Percentiles rank a stretch among this genome's conserved stretches.
Conservation (phyloP, 2,329 filamentous ascomycete genomes). For the Trichoderma sp. region DNA sequence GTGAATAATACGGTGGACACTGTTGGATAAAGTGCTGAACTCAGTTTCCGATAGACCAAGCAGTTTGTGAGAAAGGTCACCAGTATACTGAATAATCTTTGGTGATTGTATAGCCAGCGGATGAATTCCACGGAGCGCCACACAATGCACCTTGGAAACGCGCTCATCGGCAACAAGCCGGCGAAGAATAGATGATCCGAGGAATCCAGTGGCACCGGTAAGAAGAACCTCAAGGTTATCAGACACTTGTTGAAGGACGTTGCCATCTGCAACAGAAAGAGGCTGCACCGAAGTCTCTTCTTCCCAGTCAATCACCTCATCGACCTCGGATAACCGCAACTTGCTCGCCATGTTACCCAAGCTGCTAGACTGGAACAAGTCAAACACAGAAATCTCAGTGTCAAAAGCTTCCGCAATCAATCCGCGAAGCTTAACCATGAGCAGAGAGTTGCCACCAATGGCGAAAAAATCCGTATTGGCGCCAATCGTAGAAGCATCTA, state of each 20-base stretch:
- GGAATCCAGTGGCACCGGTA: constrained; percentile 42
- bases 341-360: constrained; percentile 39
- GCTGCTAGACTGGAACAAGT: constrained; percentile 41
- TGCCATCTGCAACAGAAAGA: not conserved
- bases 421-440: constrained; percentile 37
- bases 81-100: not conserved
- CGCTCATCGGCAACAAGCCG: constrained; percentile 33
- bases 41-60: not conserved
- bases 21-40: not conserved
- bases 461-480: constrained; percentile 35
- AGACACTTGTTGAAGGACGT: not conserved
- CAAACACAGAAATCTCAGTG: constrained; percentile 32
- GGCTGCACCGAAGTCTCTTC: not conserved
- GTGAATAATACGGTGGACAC: not conserved
- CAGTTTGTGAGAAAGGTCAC: not conserved
- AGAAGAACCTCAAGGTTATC: constrained; percentile 19
- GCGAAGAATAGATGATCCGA: constrained; percentile 40
- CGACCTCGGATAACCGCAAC: constrained; percentile 27
- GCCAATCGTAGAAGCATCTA: constrained; percentile 4
- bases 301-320: not conserved
- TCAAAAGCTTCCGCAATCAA: constrained; percentile 31
- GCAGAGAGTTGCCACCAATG: constrained; percentile 38
- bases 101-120: not conserved
- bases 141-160: constrained; percentile 42
- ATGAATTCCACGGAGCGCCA: constrained; percentile 37